Evolutionary conservation across 2,329 filamentous ascomycete species (phyloP).

Genomic region (Calonectria montana): DNA sequence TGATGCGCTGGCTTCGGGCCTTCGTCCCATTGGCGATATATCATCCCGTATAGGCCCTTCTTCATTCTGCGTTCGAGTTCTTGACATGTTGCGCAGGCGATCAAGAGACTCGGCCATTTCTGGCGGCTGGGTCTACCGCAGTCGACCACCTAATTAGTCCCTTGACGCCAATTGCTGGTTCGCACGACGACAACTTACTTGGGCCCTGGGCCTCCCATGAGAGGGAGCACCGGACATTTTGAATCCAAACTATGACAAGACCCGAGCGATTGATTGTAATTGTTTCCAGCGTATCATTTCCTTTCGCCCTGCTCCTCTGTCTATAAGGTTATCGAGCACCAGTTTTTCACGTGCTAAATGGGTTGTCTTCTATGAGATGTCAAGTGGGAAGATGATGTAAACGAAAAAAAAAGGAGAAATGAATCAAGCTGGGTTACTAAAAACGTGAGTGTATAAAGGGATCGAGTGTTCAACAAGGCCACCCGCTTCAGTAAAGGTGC

Average conservation of each 20-base stretch:
- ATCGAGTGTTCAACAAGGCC: neutral
- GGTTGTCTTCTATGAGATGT: neutral
- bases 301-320: neutral
- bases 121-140: neutral
- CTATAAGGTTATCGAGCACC: neutral
- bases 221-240: neutral
- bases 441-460: neutral
- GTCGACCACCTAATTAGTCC: neutral
- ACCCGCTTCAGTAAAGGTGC: neutral
- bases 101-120: neutral
- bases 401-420: neutral
- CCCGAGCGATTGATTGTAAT: neutral
- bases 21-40: neutral
- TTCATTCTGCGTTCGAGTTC: neutral
- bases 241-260: neutral
- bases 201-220: neutral
- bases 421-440: neutral
- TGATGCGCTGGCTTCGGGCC: neutral
- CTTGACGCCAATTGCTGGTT: neutral
- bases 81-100: neutral
- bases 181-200: neutral
- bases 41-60: neutral
- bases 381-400: neutral
- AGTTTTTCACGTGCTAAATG: neutral
- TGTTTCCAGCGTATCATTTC: neutral